Evolutionary conservation across 2,329 filamentous ascomycete genomes (phyloP), one percentile per base, ranked within the genome.

Genomic region (Canariomyces notabilis): DNA sequence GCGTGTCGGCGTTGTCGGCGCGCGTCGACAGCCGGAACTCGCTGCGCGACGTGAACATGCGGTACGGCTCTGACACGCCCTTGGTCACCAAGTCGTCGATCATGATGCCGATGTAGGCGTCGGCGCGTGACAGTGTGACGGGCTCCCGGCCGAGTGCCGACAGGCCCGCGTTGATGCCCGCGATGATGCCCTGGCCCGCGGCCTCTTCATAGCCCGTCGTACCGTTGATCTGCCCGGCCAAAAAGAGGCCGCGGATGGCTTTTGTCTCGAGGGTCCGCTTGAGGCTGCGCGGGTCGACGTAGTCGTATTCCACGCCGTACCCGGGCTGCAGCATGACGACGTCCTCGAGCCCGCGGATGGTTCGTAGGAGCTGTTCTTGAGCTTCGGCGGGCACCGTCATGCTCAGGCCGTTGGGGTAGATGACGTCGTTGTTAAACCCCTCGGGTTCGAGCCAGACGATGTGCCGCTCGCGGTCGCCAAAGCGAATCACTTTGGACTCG

Each of bases 181-280:
- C 93, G 12, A 98, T 71, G 37, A 98, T 76, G 8, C 93, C 93
- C 65, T 98, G 93, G 0, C 87, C 91, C 0, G 93, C 89, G 8
- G 93, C 93, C 72, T 98, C 93, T 69, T 98, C 93, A 64, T 98
- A 98, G 3, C 93, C 93, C 0, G 93, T 98, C 0, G 93, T 98
- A 37, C 93, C 93, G 65, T 98, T 98, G 66, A 98, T 96, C 64
- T 98, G 93, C 4, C 93, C 93, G 0, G 93, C 93, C 23, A 98
- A 76, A 68, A 87, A 98, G 11, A 98, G 78, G 1, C 93, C 93
- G 6, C 74, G 73, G 52, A 98, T 95, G 18, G 85, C 77, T 67
- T 97, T 98, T 1, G 93, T 97, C 66, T 98, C 93, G 6, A 98
- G 78, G 0, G 90, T 93, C n/a, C 86, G 81, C 54, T 83, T 85